A percentile compares a stretch with the other conserved stretches of the same genome.
These are phyloP conservation scores for Blastobotrys buckinghamii DNA, from an alignment of 1,139 yeast genomes.

Conservation along the genomic window DNA sequence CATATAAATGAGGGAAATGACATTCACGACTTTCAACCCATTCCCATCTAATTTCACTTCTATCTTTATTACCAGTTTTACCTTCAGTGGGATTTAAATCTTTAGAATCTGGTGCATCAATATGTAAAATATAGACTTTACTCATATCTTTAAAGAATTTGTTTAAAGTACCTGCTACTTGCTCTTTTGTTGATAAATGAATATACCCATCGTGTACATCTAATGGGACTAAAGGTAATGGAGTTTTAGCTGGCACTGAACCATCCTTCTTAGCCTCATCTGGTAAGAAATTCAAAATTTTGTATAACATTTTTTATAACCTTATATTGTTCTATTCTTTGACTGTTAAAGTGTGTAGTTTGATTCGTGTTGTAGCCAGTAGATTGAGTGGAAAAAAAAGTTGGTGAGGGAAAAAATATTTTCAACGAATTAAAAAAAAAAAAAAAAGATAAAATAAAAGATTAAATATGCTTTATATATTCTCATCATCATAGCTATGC, in stretches of 20 bases:
- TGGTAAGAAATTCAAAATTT: slow-evolving; percentile 26
- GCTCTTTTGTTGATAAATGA: slow-evolving; percentile 26
- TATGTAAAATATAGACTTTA: slow-evolving; percentile 24
- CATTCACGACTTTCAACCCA: slow-evolving; percentile 24
- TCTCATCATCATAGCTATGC: too few species aligned
- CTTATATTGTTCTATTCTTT: not conserved
- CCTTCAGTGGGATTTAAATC: slow-evolving; percentile 22
- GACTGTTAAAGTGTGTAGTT: too few species aligned
- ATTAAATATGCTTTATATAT: too few species aligned
- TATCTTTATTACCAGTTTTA: slow-evolving; percentile 25
- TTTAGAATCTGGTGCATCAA: slow-evolving; percentile 23
- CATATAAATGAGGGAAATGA: slow-evolving; percentile 29
- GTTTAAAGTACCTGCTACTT: slow-evolving; percentile 25
- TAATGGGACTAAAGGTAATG: slow-evolving; percentile 25
- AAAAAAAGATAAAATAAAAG: too few species aligned
- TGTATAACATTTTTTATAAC: slow-evolving; percentile 27
- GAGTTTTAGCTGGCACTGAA: slow-evolving; percentile 19
- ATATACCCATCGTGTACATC: slow-evolving; percentile 30
- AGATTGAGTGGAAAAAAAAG: too few species aligned
- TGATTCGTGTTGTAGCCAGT: too few species aligned
- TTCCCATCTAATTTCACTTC: slow-evolving; percentile 27
- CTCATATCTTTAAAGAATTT: slow-evolving; percentile 18
- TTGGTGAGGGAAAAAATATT: too few species aligned
- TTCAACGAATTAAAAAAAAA: too few species aligned
- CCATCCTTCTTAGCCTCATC: slow-evolving; percentile 25